A percentile compares a stretch with the other conserved stretches of the same genome.
Evolutionary conservation across 2,329 filamentous ascomycete species (phyloP).

Genomic region (Chrysoporthe puriensis): DNA sequence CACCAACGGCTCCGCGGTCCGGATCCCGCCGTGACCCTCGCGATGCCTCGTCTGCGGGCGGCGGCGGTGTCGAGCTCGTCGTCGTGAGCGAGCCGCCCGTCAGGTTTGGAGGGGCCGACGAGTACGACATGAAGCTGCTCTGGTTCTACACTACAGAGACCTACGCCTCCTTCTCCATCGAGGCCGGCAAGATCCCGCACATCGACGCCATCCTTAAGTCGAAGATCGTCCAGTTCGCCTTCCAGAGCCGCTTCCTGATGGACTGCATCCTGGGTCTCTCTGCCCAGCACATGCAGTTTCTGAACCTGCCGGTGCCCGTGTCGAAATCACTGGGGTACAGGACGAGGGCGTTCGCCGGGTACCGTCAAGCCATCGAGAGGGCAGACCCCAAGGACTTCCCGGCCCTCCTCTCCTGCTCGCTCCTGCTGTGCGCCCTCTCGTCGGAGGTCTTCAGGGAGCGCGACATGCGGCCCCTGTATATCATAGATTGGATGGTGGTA

Average conservation of each 20-base stretch:
- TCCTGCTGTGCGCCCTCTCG: constrained; percentile 55
- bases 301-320: constrained; percentile 44
- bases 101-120: constrained; percentile 39
- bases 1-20: not conserved
- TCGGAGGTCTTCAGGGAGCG: constrained; percentile 55
- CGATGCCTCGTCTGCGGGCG: constrained; percentile 11
- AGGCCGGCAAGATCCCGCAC: constrained; percentile 39
- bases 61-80: constrained; percentile 36
- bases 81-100: constrained; percentile 43
- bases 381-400: constrained; percentile 51
- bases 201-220: constrained; percentile 50
- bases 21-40: constrained; percentile 24
- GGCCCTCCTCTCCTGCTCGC: constrained; percentile 55
- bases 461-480: constrained; percentile 49
- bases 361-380: constrained; percentile 53
- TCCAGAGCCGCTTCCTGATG: constrained; percentile 58
- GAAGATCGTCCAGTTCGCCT: constrained; percentile 53
- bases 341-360: constrained; percentile 54
- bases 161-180: constrained; percentile 50
- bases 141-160: constrained; percentile 58
- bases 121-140: constrained; percentile 55
- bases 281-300: constrained; percentile 51
- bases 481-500: constrained; percentile 60
- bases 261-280: constrained; percentile 57
- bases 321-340: constrained; percentile 49